Conservation (phyloP, 2,329 filamentous ascomycete genomes). For the Blastomyces emzantsi region DNA sequence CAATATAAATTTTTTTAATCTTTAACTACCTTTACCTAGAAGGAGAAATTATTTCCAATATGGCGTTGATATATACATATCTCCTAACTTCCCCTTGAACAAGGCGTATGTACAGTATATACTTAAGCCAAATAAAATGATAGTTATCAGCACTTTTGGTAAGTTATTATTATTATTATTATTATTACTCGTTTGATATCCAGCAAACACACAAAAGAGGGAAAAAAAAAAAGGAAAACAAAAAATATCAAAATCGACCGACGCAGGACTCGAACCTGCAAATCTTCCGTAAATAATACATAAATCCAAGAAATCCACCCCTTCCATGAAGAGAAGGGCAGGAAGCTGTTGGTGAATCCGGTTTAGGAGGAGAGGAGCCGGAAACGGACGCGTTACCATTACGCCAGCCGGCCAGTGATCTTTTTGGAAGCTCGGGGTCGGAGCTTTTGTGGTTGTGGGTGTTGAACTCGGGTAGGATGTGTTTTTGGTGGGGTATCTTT, state of each 20-base stretch:
- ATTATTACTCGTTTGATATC: no score
- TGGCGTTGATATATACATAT: no score
- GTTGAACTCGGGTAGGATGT: not conserved
- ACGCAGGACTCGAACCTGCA: constrained; percentile 1
- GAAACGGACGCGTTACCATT: constrained; percentile 7
- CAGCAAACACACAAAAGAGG: no score
- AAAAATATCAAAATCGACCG: not conserved
- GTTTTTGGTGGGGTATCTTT: not conserved
- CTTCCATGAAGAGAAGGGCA: not conserved
- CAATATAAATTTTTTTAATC: no score
- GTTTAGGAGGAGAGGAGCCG: not conserved
- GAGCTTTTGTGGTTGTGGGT: not conserved
- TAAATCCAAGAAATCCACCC: not conserved
- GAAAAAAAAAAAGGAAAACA: not conserved
- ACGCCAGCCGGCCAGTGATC: constrained; percentile 2
- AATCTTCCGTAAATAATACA: not conserved
- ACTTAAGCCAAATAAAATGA: no score
- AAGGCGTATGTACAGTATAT: no score
- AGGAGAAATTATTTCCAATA: no score
- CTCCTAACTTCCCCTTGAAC: no score
- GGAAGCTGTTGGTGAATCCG: not conserved
- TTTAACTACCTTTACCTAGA: no score
- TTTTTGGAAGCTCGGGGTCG: not conserved
- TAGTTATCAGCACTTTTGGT: no score
- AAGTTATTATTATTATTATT: no score